Evolutionary conservation across 768 basidiomycete species (phyloP).

Genomic region (Cystobasidium ongulense): DNA sequence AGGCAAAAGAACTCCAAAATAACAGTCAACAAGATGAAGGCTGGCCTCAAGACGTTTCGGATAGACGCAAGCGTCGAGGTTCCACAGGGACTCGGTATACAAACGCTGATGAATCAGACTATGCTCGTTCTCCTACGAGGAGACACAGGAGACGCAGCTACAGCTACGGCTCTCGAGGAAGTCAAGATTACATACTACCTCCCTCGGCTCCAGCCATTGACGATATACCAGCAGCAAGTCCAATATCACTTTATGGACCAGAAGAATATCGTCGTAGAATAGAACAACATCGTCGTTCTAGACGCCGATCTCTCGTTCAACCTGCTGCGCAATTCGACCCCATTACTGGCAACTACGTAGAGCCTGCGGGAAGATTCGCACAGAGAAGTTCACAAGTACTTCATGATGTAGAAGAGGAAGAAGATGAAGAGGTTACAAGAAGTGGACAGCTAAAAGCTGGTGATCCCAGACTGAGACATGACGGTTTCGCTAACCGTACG

Average conservation of each 20-base stretch:
- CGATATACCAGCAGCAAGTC: neutral
- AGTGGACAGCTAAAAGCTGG: neutral
- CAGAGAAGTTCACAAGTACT: neutral
- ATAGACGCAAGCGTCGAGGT: neutral
- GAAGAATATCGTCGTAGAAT: neutral
- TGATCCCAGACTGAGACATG: neutral
- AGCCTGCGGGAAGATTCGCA: neutral
- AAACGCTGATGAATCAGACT: slow-evolving; percentile 8
- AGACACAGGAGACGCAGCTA: neutral
- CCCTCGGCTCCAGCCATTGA: neutral
- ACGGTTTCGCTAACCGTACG: slow-evolving; percentile 21
- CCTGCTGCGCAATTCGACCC: slow-evolving; percentile 4
- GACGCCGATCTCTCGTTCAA: neutral
- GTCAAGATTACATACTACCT: neutral
- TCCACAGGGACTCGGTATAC: neutral
- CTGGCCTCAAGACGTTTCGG: neutral
- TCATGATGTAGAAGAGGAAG: slow-evolving; percentile 4
- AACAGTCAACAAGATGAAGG: too few species aligned
- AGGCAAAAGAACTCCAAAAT: too few species aligned
- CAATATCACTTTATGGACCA: slow-evolving; percentile 21
- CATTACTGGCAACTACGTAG: neutral
- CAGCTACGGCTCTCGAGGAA: neutral
- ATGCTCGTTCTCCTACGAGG: neutral
- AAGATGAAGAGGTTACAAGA: slow-evolving; percentile 2
- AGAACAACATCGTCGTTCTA: neutral